phyloP scores from a whole-genome alignment of 208 protist species.

The Perkinsela sp. region DNA sequence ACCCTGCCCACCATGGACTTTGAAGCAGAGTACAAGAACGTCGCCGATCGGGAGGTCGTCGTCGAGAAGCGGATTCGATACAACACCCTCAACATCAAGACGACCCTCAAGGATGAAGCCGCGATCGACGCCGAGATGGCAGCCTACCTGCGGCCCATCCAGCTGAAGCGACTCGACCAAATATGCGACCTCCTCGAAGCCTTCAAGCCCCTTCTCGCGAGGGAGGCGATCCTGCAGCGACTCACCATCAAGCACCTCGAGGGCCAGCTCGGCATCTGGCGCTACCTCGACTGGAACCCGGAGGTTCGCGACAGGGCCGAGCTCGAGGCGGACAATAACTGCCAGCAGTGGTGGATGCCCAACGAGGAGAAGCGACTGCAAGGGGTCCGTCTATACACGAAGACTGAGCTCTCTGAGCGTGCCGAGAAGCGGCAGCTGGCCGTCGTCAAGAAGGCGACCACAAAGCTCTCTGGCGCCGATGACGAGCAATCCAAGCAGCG shows the following conservation, averaged over 20 bases:
- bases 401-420: constrained; percentile 60
- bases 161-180: constrained; percentile 51
- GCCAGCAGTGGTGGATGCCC: constrained; percentile 56
- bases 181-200: constrained; percentile 52
- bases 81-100: constrained; percentile 34
- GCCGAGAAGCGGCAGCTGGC: constrained; percentile 39
- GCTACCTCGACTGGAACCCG: constrained; percentile 71
- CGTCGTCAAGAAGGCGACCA: constrained; percentile 10
- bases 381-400: constrained; percentile 38
- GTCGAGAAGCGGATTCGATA: constrained; percentile 58
- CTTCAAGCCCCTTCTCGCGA: constrained; percentile 66
- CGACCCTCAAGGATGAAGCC: constrained; percentile 35
- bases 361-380: constrained; percentile 48
- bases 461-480: constrained; percentile 11
- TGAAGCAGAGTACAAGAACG: constrained; percentile 25
- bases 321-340: constrained; percentile 45
- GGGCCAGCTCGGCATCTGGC: constrained; percentile 61
- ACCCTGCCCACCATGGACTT: constrained; percentile 35
- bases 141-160: constrained; percentile 43
- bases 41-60: constrained; percentile 49
- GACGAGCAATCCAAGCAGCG: constrained; percentile 16
- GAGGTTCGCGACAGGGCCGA: constrained; percentile 63
- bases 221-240: constrained; percentile 66
- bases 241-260: constrained; percentile 68
- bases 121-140: constrained; percentile 46